These are phyloP conservation scores for Saccharomyces pastorianus DNA, from an alignment of 1,139 yeast genomes.

Conservation along the genomic window DNA sequence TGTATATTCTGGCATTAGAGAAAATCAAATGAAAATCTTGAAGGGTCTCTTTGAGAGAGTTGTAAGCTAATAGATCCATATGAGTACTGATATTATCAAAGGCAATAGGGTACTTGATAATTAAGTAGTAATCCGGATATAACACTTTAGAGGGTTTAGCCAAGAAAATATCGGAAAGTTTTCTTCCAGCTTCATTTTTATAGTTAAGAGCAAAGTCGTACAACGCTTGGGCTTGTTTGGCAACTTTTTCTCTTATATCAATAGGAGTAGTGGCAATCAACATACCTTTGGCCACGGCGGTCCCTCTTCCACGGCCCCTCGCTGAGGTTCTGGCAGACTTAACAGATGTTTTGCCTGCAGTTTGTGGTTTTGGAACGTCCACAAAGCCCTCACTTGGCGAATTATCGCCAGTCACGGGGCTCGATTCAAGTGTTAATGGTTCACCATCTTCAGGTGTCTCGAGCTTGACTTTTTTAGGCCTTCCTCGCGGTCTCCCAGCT, in stretches of 20 bases:
- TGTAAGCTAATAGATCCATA: slow-evolving; percentile 46
- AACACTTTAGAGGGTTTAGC: slow-evolving; percentile 61
- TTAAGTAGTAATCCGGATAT: slow-evolving; percentile 81
- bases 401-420: not conserved
- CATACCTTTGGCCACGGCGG: too few species aligned
- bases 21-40: slow-evolving; percentile 74
- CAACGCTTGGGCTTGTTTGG: slow-evolving; percentile 21
- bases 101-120: slow-evolving; percentile 74
- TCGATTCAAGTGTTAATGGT: not conserved
- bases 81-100: slow-evolving; percentile 59
- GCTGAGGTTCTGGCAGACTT: slow-evolving; percentile 21
- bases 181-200: slow-evolving; percentile 37
- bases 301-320: slow-evolving; percentile 23
- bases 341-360: slow-evolving; percentile 22
- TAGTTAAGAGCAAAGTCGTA: slow-evolving; percentile 39
- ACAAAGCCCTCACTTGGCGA: not conserved
- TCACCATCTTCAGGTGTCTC: slow-evolving; percentile 8
- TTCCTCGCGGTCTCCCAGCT: slow-evolving; percentile 15
- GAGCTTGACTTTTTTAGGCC: slow-evolving; percentile 16
- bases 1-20: slow-evolving; percentile 76
- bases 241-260: slow-evolving; percentile 36
- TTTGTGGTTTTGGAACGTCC: slow-evolving; percentile 4
- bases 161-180: slow-evolving; percentile 54
- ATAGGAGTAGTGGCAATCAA: slow-evolving; percentile 40
- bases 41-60: slow-evolving; percentile 49